These are phyloP conservation scores for Penicillium oxalicum DNA, from an alignment of 2,329 filamentous ascomycete genomes.

Conservation along the genomic window DNA sequence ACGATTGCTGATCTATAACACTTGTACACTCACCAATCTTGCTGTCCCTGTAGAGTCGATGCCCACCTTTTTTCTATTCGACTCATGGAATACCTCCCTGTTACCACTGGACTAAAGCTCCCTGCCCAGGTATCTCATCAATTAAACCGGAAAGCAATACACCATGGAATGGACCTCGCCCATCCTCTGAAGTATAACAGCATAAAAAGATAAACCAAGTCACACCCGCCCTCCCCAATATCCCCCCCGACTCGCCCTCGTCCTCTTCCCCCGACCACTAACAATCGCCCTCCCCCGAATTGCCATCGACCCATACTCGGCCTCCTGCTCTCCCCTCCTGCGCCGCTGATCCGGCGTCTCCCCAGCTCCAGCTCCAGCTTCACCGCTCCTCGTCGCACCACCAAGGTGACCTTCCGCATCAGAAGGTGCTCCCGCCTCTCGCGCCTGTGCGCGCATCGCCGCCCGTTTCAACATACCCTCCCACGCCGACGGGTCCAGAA, in stretches of 20 bases:
- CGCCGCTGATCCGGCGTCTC: slow-evolving; percentile 17
- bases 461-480: slow-evolving; percentile 25
- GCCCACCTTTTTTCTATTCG: no score
- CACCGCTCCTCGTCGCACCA: background rate
- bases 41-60: no score
- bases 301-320: slow-evolving; percentile 31
- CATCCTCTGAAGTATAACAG: no score
- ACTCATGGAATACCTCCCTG: no score
- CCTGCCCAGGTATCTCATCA: no score
- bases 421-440: background rate
- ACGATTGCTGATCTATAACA: no score
- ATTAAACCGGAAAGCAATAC: no score
- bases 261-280: slow-evolving; percentile 14
- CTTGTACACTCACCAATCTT: no score
- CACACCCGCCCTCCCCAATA: slow-evolving; percentile 11
- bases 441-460: background rate
- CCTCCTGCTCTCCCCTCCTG: slow-evolving; percentile 18
- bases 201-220: background rate
- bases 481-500: slow-evolving; percentile 33
- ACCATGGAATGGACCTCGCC: no score
- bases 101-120: no score
- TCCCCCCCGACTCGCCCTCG: slow-evolving; percentile 8
- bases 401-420: slow-evolving; percentile 3
- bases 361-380: background rate
- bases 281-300: slow-evolving; percentile 24